phyloP scores from a whole-genome alignment of 306 rosid genomes.

The Dryas alaskensis region DNA sequence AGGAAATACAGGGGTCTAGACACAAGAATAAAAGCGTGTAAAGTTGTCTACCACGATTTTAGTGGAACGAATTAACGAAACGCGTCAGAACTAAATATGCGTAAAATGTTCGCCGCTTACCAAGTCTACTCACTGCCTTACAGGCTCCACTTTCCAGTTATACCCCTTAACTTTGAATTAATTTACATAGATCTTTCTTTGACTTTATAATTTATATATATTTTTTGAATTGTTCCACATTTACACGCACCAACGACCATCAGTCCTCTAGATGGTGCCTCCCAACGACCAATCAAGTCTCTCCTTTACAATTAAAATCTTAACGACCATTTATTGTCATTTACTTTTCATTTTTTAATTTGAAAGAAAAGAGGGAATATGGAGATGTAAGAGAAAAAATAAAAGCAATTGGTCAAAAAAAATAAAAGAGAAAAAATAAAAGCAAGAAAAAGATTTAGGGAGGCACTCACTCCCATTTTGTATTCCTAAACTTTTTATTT shows the following conservation, averaged over 20 bases:
- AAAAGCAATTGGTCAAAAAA: too few species aligned
- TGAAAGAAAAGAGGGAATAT: too few species aligned
- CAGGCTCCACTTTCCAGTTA: not conserved
- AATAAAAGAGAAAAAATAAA: too few species aligned
- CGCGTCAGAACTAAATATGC: not conserved
- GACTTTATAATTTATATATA: not conserved
- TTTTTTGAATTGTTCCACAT: not conserved
- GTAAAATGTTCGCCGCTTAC: not conserved
- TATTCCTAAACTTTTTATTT: too few species aligned
- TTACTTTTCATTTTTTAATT: too few species aligned
- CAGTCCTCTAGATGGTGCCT: not conserved
- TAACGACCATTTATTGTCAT: too few species aligned
- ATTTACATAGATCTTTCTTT: not conserved
- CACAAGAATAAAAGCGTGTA: not conserved
- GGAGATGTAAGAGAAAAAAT: too few species aligned
- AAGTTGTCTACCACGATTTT: not conserved
- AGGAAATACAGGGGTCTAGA: not conserved
- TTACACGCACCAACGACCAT: not conserved
- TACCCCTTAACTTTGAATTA: not conserved
- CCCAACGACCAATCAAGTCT: not conserved
- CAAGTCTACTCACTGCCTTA: too few species aligned
- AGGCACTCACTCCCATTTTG: too few species aligned
- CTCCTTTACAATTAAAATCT: too few species aligned
- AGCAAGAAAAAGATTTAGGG: too few species aligned
- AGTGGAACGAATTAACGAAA: not conserved